Evolutionary conservation across 164 flowering plant genomes (phyloP).

Genomic region (Warburgia ugandensis): DNA sequence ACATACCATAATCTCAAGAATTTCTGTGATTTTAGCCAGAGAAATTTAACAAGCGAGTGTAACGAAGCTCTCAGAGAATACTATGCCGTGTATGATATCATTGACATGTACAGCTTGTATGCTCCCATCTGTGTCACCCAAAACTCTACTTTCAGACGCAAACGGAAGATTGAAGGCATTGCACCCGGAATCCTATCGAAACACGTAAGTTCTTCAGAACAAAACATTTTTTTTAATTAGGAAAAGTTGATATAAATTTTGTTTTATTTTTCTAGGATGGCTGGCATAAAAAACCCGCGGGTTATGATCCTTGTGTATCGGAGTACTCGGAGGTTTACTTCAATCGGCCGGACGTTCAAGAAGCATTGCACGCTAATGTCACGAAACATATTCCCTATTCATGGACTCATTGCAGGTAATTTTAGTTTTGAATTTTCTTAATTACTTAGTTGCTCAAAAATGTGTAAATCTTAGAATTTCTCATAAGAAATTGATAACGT

Average conservation of each 20-base stretch:
- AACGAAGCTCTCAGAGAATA: conserved; percentile 16
- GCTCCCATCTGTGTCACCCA: conserved; percentile 23
- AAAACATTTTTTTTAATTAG: too few species aligned
- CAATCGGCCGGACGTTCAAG: conserved; percentile 75
- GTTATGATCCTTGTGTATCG: conserved; percentile 19
- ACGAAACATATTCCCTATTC: conserved; percentile 56
- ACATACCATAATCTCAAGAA: conserved; percentile 29
- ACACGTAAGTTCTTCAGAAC: not conserved
- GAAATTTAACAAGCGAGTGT: not conserved
- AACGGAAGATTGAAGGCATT: not conserved
- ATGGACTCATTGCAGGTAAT: conserved; percentile 84
- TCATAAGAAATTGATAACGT: not conserved
- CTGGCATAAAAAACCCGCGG: not conserved
- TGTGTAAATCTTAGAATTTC: not conserved
- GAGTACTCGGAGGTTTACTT: conserved; percentile 40
- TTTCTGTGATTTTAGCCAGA: conserved; percentile 42
- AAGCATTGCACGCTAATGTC: conserved; percentile 75
- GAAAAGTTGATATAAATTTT: too few species aligned
- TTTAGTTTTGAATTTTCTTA: not conserved
- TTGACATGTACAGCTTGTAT: conserved; percentile 80
- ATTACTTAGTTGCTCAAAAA: not conserved
- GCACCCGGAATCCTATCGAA: not conserved
- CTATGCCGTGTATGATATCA: conserved; percentile 41
- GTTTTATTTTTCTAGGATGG: conserved; percentile 1
- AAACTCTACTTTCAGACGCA: not conserved